Percentiles rank a stretch among this genome's conserved stretches.
These are phyloP conservation scores for Acer campestre DNA, from an alignment of 345 rosid genomes.

Conservation along the genomic window DNA sequence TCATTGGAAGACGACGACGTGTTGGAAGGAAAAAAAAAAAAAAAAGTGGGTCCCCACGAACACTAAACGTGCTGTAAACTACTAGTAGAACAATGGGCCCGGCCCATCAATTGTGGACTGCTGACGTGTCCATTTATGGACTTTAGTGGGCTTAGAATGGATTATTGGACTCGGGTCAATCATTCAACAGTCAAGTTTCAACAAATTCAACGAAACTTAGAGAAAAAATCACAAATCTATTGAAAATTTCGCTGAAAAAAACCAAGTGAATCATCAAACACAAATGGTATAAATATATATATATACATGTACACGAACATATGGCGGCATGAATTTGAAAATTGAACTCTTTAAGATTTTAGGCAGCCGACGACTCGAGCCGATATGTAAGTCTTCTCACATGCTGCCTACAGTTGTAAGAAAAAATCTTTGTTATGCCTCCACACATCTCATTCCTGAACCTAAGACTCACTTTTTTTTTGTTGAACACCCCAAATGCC, in stretches of 20 bases:
- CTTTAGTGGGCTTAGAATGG: not conserved
- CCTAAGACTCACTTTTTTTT: slow-evolving; percentile 2
- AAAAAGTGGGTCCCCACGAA: slow-evolving; percentile 1
- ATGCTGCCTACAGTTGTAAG: slow-evolving; percentile 17
- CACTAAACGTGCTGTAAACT: not conserved
- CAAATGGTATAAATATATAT: slow-evolving; percentile 20
- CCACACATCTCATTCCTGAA: slow-evolving; percentile 11
- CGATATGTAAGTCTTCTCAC: slow-evolving; percentile 1
- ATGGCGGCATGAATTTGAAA: slow-evolving; percentile 19
- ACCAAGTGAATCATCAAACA: slow-evolving; percentile 15
- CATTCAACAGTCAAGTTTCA: too few relatives aligned
- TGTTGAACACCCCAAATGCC: slow-evolving; percentile 9
- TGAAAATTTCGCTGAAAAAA: slow-evolving; percentile 11
- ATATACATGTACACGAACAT: not conserved
- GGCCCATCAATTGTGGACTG: not conserved
- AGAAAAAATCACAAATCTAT: not conserved
- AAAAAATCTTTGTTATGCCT: slow-evolving; percentile 6
- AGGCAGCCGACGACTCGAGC: slow-evolving; percentile 13
- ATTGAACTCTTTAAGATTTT: slow-evolving; percentile 14
- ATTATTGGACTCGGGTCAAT: not conserved
- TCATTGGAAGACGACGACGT: not conserved
- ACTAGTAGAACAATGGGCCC: not conserved
- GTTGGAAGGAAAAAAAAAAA: not conserved
- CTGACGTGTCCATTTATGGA: too few relatives aligned
- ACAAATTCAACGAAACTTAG: not conserved